Evolutionary conservation across 2,329 filamentous ascomycete species (phyloP).

Genomic region (Laburnicola sp.): DNA sequence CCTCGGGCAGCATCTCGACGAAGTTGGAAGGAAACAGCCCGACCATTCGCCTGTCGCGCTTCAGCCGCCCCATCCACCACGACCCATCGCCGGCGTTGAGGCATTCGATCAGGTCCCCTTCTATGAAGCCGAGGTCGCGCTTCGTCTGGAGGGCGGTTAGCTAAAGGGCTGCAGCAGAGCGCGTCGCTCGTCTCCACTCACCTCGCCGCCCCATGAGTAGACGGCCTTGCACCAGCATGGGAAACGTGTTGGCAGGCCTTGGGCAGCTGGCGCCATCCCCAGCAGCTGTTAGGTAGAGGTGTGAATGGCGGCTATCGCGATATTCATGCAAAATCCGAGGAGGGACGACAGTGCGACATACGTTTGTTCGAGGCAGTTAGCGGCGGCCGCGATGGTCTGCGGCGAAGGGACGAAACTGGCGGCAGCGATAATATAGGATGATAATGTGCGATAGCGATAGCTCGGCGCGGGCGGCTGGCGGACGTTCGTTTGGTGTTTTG

Average conservation of each 20-base stretch:
- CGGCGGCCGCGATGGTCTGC: no score
- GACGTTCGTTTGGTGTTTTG: no score
- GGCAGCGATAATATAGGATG: no score
- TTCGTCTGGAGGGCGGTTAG: slow-evolving; percentile 63
- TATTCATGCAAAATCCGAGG: no score
- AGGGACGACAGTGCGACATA: no score
- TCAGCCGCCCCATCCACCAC: slow-evolving; percentile 96
- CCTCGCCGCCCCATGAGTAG: slow-evolving; percentile 90
- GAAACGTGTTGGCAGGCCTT: slow-evolving; percentile 71
- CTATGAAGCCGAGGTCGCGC: slow-evolving; percentile 92
- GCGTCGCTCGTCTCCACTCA: slow-evolving; percentile 23
- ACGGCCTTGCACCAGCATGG: slow-evolving; percentile 90
- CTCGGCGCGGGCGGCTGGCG: no score
- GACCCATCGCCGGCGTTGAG: slow-evolving; percentile 96
- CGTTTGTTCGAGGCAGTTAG: no score
- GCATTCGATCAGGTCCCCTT: slow-evolving; percentile 97
- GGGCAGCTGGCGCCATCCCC: slow-evolving; percentile 51
- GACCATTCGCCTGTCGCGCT: slow-evolving; percentile 85
- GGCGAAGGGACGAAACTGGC: no score
- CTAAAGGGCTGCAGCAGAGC: slow-evolving; percentile 12
- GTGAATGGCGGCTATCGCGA: no score
- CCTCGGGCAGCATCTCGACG: slow-evolving; percentile 82
- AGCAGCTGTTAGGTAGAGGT: not conserved
- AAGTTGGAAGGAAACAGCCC: slow-evolving; percentile 98
- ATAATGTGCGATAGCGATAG: no score